Evolutionary conservation across 495 filamentous ascomycete genomes (phyloP).

Genomic region (Tetracladium marchalianum): DNA sequence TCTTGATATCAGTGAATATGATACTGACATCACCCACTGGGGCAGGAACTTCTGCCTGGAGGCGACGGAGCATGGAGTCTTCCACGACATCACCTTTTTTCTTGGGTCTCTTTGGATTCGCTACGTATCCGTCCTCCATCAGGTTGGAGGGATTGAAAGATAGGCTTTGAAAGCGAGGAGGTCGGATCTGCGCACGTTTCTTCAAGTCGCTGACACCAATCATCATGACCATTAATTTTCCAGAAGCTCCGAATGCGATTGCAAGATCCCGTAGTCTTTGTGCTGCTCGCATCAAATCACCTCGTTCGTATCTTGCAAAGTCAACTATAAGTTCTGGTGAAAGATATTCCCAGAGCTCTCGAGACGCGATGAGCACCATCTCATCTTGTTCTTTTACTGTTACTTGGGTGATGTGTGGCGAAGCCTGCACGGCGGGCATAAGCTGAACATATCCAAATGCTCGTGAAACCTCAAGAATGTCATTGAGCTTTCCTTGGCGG

Average conservation of each 20-base stretch:
- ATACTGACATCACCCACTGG: conserved; percentile 84
- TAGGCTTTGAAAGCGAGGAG: conserved; percentile 55
- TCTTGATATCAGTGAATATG: conserved; percentile 99
- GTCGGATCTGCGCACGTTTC: conserved; percentile 62
- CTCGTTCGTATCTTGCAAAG: conserved; percentile 69
- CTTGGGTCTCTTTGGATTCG: conserved; percentile 49
- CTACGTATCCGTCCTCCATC: conserved; percentile 57
- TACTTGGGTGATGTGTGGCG: conserved; percentile 71
- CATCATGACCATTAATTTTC: conserved; percentile 98
- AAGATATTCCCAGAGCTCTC: conserved; percentile 90
- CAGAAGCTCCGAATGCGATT: conserved; percentile 84
- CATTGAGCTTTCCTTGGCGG: conserved; percentile 86
- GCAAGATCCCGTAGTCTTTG: conserved; percentile 93
- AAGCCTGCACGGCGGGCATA: conserved; percentile 88
- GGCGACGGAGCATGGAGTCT: conserved; percentile 73
- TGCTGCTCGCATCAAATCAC: conserved; percentile 89
- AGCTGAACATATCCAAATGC: conserved; percentile 91
- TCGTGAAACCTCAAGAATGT: conserved; percentile 79
- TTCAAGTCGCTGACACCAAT: conserved; percentile 85
- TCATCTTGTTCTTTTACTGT: conserved; percentile 85
- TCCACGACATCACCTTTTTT: conserved; percentile 60
- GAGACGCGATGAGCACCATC: conserved; percentile 82
- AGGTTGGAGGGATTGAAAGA: conserved; percentile 66
- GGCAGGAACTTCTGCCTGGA: conserved; percentile 81
- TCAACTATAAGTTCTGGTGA: conserved; percentile 85